Evolutionary conservation across 2,329 filamentous ascomycete species (phyloP).

Genomic region (Fusarium penzigii): DNA sequence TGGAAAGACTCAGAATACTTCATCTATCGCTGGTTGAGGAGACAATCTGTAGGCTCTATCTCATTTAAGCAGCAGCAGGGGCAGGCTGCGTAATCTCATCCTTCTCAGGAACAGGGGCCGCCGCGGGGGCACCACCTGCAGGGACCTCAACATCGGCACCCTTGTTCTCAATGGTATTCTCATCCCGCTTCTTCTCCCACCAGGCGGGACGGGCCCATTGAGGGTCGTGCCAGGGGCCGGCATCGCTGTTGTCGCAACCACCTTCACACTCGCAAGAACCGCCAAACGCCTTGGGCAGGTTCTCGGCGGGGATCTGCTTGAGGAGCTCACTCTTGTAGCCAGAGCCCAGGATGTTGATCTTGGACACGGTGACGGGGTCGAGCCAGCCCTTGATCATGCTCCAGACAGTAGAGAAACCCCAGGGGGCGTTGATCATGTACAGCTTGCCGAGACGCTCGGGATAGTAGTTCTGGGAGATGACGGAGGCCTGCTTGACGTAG

Average conservation of each 20-base stretch:
- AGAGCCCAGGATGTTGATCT: constrained; percentile 87
- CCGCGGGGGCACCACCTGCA: constrained; percentile 31
- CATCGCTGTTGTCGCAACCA: constrained; percentile 84
- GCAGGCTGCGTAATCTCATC: constrained; percentile 39
- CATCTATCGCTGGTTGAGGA: constrained; percentile 17
- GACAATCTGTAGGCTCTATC: constrained; percentile 3
- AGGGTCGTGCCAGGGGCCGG: constrained; percentile 82
- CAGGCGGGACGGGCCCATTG: constrained; percentile 67
- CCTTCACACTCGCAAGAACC: constrained; percentile 79
- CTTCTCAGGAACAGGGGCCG: constrained; percentile 34
- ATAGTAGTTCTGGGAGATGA: constrained; percentile 98
- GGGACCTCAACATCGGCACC: constrained; percentile 40
- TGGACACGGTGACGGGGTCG: constrained; percentile 92
- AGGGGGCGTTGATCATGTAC: constrained; percentile 97
- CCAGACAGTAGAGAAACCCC: constrained; percentile 90
- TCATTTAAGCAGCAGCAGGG: constrained; percentile 36
- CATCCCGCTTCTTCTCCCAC: constrained; percentile 55
- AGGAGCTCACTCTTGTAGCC: constrained; percentile 84
- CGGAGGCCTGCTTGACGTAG: constrained; percentile 82
- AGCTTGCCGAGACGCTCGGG: constrained; percentile 94
- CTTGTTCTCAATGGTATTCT: constrained; percentile 43
- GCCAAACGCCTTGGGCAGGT: constrained; percentile 84
- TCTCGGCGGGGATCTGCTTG: constrained; percentile 82
- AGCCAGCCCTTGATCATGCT: constrained; percentile 88
- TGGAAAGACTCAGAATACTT: constrained; percentile 18